Evolutionary conservation across 2,329 filamentous ascomycete genomes (phyloP).

Genomic region (Microsporum ferrugineum): DNA sequence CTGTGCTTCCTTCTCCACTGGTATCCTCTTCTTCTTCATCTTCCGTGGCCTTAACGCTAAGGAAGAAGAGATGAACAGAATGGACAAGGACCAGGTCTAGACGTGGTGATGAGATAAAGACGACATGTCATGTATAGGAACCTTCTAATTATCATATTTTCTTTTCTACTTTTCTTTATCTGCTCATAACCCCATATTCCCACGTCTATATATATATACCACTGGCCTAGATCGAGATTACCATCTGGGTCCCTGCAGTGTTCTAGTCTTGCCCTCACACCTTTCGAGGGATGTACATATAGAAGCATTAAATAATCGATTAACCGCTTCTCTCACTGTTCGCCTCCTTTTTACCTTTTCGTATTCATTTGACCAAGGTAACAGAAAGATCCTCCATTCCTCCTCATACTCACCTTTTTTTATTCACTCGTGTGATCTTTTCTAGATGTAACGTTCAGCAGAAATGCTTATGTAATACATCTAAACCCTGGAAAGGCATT

Average conservation of each 20-base stretch:
- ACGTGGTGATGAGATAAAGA: not conserved
- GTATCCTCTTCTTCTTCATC: conserved; percentile 43
- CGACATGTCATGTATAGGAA: not conserved
- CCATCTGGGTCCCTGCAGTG: not conserved
- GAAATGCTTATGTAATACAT: not conserved
- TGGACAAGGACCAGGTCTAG: conserved; percentile 29
- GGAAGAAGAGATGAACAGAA: conserved; percentile 42
- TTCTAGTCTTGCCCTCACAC: not conserved
- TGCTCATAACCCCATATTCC: not conserved
- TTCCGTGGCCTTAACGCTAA: conserved; percentile 40
- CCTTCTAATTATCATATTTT: not conserved
- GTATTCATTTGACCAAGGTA: not conserved
- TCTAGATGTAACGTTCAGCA: not conserved
- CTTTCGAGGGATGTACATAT: not conserved
- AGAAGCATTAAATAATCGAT: not conserved
- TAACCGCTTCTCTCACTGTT: not conserved
- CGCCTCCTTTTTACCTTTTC: too few relatives aligned
- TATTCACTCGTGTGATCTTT: not conserved
- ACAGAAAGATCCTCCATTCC: not conserved
- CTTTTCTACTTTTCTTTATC: not conserved
- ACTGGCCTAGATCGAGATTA: not conserved
- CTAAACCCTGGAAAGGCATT: not conserved
- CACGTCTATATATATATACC: not conserved
- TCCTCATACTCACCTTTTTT: not conserved
- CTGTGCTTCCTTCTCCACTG: conserved; percentile 37